A percentile compares a stretch with the other conserved stretches of the same genome.
phyloP scores from a whole-genome alignment of 768 basidiomycete genomes.

The Cyathus striatus region DNA sequence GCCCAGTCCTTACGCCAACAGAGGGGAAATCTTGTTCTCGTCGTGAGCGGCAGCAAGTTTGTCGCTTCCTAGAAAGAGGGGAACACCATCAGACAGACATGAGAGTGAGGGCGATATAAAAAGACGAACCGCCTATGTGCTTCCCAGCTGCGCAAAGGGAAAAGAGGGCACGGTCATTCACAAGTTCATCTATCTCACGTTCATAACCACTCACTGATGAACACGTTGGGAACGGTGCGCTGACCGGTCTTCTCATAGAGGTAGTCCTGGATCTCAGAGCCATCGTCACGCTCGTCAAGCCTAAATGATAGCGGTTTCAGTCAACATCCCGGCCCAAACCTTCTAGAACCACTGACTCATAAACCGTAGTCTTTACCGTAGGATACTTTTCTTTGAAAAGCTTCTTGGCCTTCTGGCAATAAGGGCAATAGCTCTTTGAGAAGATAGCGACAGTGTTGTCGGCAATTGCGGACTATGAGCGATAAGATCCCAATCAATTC shows the following conservation, averaged over 20 bases:
- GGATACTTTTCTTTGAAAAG: conserved; percentile 37
- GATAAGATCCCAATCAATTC: conserved; percentile 2
- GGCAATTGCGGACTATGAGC: conserved; percentile 35
- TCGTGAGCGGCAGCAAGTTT: no score
- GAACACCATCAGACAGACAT: no score
- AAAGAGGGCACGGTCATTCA: no score
- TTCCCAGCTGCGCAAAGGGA: conserved; percentile 29
- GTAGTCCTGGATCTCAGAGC: conserved; percentile 60
- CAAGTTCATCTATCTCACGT: no score
- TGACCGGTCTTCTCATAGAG: conserved; percentile 60
- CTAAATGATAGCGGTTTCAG: conserved; percentile 24
- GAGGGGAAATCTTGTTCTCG: no score
- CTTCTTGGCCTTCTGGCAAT: conserved; percentile 42
- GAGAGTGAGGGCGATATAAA: no score
- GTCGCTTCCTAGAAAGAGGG: no score
- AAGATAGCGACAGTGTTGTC: conserved; percentile 53
- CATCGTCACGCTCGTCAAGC: conserved; percentile 57
- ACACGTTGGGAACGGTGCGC: conserved; percentile 72
- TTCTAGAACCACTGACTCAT: conserved; percentile 37
- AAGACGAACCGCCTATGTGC: conserved; percentile 48
- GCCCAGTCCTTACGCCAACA: no score
- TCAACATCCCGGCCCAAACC: background rate
- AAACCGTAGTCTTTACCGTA: conserved; percentile 27
- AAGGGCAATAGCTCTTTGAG: conserved; percentile 56
- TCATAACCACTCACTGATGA: conserved; percentile 52